A percentile compares a stretch with the other conserved stretches of the same genome.
Conservation (phyloP, 2,329 filamentous ascomycete species). For the Hawksworthiomyces lignivorus region DNA sequence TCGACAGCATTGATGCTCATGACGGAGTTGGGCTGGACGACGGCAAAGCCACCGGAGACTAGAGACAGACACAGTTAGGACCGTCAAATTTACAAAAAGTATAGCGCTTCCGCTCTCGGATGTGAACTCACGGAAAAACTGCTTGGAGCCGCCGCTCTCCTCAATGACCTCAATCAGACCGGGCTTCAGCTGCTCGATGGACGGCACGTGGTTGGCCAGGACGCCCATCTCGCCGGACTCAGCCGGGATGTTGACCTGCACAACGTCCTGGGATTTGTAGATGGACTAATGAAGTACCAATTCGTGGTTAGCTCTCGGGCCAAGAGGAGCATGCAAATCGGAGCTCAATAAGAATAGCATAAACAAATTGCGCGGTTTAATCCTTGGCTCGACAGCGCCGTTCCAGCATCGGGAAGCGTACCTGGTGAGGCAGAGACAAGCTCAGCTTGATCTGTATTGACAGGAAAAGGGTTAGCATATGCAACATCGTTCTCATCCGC, state of each 20-base stretch:
- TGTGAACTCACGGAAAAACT: slow-evolving; percentile 90
- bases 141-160: slow-evolving; percentile 83
- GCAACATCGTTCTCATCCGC: no score
- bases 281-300: no score
- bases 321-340: no score
- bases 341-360: no score
- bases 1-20: slow-evolving; percentile 99
- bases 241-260: slow-evolving; percentile 98
- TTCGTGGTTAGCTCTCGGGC: no score
- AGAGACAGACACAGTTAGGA: not conserved
- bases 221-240: slow-evolving; percentile 99
- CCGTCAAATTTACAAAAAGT: not conserved
- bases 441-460: slow-evolving; percentile 79
- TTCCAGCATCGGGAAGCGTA: slow-evolving; percentile 49
- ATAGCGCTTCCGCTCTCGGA: no score
- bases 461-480: slow-evolving; percentile 1
- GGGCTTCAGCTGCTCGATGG: slow-evolving; percentile 98
- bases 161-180: slow-evolving; percentile 93
- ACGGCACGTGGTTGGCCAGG: slow-evolving; percentile 96
- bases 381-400: no score
- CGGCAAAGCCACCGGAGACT: slow-evolving; percentile 96
- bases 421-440: slow-evolving; percentile 95
- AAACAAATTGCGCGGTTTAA: no score
- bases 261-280: slow-evolving; percentile 61
- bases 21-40: slow-evolving; percentile 88